Percentiles rank a stretch among this genome's conserved stretches.
These are phyloP conservation scores for Fusarium beomiforme DNA, from an alignment of 2,329 filamentous ascomycete genomes.

Conservation along the genomic window DNA sequence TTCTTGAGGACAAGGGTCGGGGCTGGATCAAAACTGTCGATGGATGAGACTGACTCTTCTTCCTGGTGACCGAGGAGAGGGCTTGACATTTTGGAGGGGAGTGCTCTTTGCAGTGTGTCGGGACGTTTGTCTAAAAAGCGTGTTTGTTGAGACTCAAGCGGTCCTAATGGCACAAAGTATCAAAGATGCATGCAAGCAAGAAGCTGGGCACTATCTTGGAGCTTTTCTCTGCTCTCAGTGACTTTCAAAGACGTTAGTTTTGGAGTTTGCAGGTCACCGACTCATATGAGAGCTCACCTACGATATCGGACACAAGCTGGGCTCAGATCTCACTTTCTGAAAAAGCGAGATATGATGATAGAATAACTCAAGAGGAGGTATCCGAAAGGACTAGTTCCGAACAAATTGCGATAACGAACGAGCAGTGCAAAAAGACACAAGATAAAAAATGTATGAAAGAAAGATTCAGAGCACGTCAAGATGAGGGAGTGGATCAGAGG, in stretches of 20 bases:
- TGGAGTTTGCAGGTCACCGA: not conserved
- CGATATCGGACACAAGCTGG: not conserved
- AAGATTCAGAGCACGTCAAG: not conserved
- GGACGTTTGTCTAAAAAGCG: fast-evolving
- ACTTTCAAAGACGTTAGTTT: not conserved
- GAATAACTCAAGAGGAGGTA: fast-evolving
- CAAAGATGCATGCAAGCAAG: not conserved
- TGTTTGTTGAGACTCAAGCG: fast-evolving
- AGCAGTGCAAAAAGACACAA: not conserved
- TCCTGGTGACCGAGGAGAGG: fast-evolving
- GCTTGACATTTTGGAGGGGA: not conserved
- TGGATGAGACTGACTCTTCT: not conserved
- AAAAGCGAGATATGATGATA: fast-evolving
- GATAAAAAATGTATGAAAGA: not conserved
- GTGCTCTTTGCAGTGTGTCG: fast-evolving
- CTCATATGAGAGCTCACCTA: not conserved
- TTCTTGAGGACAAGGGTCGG: not conserved
- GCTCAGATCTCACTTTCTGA: not conserved
- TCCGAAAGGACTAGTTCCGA: fast-evolving
- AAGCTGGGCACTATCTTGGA: too few relatives aligned
- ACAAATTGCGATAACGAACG: fast-evolving
- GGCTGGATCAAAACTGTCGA: not conserved
- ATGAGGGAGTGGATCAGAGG: not conserved
- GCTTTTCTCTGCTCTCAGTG: too few relatives aligned
- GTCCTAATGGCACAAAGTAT: fast-evolving